Evolutionary conservation across 208 protist genomes (phyloP).

Genomic region (Crithidia thermophila): DNA sequence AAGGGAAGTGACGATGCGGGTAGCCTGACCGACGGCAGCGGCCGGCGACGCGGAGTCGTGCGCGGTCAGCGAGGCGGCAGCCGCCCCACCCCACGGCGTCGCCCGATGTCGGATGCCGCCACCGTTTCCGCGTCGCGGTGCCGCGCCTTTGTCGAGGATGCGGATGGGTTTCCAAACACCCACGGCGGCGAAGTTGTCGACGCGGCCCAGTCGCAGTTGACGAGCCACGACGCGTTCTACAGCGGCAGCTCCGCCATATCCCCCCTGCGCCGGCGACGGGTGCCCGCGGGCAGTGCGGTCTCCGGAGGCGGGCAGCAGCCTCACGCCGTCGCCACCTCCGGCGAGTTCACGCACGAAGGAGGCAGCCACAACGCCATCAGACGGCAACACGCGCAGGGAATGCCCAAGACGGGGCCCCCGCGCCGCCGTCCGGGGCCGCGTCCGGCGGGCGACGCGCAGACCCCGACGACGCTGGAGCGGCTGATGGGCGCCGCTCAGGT

Average conservation of each 20-base stretch:
- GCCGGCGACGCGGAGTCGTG: neutral
- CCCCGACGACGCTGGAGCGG: slow-evolving; percentile 17
- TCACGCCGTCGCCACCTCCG: too few relatives aligned
- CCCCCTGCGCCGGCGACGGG: too few relatives aligned
- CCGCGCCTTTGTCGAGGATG: neutral
- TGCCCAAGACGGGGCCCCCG: too few relatives aligned
- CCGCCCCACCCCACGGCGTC: neutral
- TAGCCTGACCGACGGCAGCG: neutral
- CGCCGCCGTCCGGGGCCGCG: neutral
- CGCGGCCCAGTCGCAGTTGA: too few relatives aligned
- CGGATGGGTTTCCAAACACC: too few relatives aligned
- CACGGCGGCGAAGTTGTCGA: too few relatives aligned
- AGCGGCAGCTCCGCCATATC: too few relatives aligned
- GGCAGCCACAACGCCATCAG: neutral
- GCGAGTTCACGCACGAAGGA: too few relatives aligned
- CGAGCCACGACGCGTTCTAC: too few relatives aligned
- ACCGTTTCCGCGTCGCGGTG: neutral
- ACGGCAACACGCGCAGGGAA: too few relatives aligned
- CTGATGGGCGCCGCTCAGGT: slow-evolving; percentile 13
- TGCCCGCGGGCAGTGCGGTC: too few relatives aligned
- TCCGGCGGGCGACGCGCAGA: neutral
- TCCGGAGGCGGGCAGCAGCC: too few relatives aligned
- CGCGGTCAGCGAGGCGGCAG: neutral
- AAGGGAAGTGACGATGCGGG: neutral
- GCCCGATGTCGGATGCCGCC: slow-evolving; percentile 6